phyloP scores from a whole-genome alignment of 1,284 basidiomycete genomes.

The Ustilago cynodontis region DNA sequence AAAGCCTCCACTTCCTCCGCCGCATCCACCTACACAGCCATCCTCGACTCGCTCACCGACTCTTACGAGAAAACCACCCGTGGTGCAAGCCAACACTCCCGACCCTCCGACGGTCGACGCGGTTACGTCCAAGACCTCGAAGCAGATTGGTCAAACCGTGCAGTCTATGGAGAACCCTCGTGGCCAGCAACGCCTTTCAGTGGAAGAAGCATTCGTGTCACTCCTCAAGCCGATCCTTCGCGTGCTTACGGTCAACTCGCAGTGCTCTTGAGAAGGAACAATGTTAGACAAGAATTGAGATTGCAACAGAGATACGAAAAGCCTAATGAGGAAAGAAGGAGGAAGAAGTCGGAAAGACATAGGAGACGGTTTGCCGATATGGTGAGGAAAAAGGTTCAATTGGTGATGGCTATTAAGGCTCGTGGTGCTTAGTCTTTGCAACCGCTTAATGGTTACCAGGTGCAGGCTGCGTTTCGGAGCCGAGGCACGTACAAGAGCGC shows the following conservation, averaged over 20 bases:
- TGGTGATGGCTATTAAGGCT: slow-evolving; percentile 68
- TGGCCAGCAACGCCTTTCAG: slow-evolving; percentile 50
- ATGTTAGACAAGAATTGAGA: slow-evolving; percentile 62
- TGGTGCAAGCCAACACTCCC: slow-evolving; percentile 16
- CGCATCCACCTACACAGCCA: slow-evolving; percentile 39
- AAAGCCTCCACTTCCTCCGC: slow-evolving; percentile 15
- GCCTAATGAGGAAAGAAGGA: slow-evolving; percentile 65
- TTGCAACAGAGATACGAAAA: slow-evolving; percentile 67
- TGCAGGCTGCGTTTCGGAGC: too few species aligned
- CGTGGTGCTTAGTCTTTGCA: slow-evolving; percentile 61
- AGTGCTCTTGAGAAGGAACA: slow-evolving; percentile 54
- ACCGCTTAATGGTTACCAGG: too few species aligned
- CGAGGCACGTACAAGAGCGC: too few species aligned
- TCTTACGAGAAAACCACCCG: slow-evolving; percentile 30
- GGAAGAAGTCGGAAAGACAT: slow-evolving; percentile 66
- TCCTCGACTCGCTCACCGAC: slow-evolving; percentile 40
- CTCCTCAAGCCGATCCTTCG: slow-evolving; percentile 29
- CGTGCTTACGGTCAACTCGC: slow-evolving; percentile 48
- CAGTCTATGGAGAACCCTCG: slow-evolving; percentile 38
- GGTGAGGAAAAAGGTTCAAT: slow-evolving; percentile 67
- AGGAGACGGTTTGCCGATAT: slow-evolving; percentile 67
- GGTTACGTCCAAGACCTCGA: slow-evolving; percentile 47
- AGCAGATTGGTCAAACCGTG: slow-evolving; percentile 34
- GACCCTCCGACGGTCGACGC: slow-evolving; percentile 32
- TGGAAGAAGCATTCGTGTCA: slow-evolving; percentile 39